Percentiles rank a stretch among this genome's conserved stretches.
Conservation (phyloP, 805 yeast genomes). For the Kodamaea nitidulidarum region DNA sequence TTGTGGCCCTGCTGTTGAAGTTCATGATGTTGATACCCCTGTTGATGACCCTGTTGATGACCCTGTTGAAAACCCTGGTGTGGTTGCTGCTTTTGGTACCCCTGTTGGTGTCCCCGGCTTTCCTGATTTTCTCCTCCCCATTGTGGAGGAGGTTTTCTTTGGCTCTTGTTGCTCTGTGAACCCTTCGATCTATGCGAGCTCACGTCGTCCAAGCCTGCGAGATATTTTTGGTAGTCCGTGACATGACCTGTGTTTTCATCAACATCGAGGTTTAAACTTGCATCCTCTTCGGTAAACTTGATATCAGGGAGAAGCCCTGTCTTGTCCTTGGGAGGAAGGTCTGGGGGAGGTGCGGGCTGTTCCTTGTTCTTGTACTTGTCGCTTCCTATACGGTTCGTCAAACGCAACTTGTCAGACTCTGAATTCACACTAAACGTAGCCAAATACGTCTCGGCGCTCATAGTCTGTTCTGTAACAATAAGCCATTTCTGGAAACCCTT, state of each 20-base stretch:
- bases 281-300: constrained; percentile 20
- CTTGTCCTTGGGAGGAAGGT: constrained; percentile 15
- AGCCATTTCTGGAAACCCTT: constrained; percentile 80
- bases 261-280: constrained; percentile 13
- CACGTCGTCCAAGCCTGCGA: constrained; percentile 15
- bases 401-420: not conserved
- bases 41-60: not conserved
- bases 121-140: not conserved
- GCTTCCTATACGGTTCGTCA: constrained; percentile 2
- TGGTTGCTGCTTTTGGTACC: not conserved
- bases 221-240: constrained; percentile 19
- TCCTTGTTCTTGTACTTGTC: constrained; percentile 17
- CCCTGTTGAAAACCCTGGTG: not conserved
- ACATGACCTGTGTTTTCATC: constrained; percentile 7
- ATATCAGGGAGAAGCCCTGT: constrained; percentile 23
- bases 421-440: constrained; percentile 16
- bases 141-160: constrained; percentile 5
- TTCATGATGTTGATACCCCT: not conserved
- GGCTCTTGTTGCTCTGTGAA: not conserved
- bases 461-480: constrained; percentile 63
- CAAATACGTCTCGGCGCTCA: constrained; percentile 35
- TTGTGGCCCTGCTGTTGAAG: not conserved
- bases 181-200: not conserved
- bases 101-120: not conserved
- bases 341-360: constrained; percentile 16